Conservation (phyloP, 257 asterid species). For the Przewalskia tangutica region DNA sequence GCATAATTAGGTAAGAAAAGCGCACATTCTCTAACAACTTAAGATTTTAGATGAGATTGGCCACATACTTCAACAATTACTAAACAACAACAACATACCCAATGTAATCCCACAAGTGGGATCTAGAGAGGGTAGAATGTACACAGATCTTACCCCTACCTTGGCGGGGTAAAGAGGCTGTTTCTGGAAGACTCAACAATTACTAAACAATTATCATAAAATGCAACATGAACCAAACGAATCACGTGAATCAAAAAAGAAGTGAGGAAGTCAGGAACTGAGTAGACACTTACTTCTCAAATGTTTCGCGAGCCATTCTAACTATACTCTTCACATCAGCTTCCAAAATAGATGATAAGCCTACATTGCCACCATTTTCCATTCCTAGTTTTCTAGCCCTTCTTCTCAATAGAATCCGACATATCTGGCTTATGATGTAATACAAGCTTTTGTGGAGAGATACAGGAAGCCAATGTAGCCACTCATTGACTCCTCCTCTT, state of each 20-base stretch:
- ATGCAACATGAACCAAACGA: neutral
- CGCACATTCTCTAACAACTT: neutral
- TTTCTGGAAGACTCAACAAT: no score
- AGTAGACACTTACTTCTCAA: slow-evolving; percentile 58
- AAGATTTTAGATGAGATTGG: neutral
- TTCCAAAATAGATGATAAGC: slow-evolving; percentile 74
- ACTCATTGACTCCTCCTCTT: slow-evolving; percentile 88
- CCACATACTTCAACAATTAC: neutral
- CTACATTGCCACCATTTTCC: slow-evolving; percentile 47
- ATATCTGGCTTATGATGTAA: slow-evolving; percentile 46
- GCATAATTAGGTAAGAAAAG: neutral
- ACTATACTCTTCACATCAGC: slow-evolving; percentile 78
- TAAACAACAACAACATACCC: no score
- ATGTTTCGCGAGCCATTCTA: slow-evolving; percentile 70
- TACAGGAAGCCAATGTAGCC: slow-evolving; percentile 93
- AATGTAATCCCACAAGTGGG: no score
- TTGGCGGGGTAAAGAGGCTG: no score
- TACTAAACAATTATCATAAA: neutral
- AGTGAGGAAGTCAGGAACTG: neutral
- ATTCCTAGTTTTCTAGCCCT: slow-evolving; percentile 29
- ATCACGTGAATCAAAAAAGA: neutral
- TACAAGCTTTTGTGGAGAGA: slow-evolving; percentile 71
- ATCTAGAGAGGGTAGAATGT: no score
- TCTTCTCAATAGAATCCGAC: slow-evolving; percentile 37
- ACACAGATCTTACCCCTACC: no score